A percentile compares a stretch with the other conserved stretches of the same genome.
Conservation (phyloP, 2,329 filamentous ascomycete genomes). For the Lecanoromycetidae sp. region DNA sequence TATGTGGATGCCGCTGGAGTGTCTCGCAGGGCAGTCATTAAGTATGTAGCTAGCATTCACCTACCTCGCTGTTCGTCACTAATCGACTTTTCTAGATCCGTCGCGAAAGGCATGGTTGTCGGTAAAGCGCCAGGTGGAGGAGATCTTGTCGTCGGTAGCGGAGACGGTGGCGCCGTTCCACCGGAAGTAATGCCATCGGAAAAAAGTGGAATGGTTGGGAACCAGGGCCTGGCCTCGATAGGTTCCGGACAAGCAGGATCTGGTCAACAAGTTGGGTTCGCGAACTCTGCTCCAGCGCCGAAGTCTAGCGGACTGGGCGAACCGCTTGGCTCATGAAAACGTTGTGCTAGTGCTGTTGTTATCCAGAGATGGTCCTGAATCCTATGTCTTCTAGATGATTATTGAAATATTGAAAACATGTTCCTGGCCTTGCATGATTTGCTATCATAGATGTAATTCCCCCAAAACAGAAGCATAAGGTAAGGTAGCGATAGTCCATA, state of each 20-base stretch:
- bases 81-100: slow-evolving; percentile 28
- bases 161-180: slow-evolving; percentile 31
- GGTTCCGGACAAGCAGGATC: slow-evolving; percentile 14
- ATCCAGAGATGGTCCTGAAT: no score
- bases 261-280: slow-evolving; percentile 18
- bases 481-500: no score
- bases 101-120: slow-evolving; percentile 87
- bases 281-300: slow-evolving; percentile 14
- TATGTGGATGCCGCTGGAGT: slow-evolving; percentile 96
- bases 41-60: slow-evolving; percentile 38
- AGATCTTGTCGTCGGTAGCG: slow-evolving; percentile 36
- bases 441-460: no score
- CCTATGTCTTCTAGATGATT: no score
- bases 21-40: slow-evolving; percentile 76
- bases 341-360: neutral
- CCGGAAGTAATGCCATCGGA: slow-evolving; percentile 18
- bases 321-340: slow-evolving; percentile 21
- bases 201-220: slow-evolving; percentile 13
- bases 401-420: no score
- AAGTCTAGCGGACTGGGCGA: slow-evolving; percentile 20
- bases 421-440: no score
- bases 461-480: no score
- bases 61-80: neutral
- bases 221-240: slow-evolving; percentile 14
- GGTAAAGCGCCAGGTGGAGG: slow-evolving; percentile 38